Evolutionary conservation across 2,329 filamentous ascomycete genomes (phyloP).

Genomic region (Clonostachys solani): DNA sequence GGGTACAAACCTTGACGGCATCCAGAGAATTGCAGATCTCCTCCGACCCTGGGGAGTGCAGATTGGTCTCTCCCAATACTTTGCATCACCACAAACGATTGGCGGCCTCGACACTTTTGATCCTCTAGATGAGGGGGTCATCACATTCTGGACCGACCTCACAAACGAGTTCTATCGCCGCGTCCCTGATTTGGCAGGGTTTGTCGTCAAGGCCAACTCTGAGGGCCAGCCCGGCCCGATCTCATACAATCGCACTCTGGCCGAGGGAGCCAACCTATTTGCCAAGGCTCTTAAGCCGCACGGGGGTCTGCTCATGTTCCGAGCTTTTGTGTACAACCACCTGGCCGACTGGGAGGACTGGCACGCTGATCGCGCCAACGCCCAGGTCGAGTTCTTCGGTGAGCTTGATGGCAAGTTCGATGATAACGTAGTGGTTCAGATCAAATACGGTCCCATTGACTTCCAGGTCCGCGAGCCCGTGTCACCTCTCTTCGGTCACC

Average conservation of each 20-base stretch:
- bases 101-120: constrained; percentile 59
- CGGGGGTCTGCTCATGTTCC: constrained; percentile 63
- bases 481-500: constrained; percentile 58
- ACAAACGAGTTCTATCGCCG: constrained; percentile 54
- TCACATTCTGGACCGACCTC: constrained; percentile 58
- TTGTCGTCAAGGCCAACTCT: constrained; percentile 67
- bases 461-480: constrained; percentile 52
- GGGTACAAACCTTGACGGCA: constrained; percentile 52
- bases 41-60: constrained; percentile 65
- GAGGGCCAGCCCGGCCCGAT: constrained; percentile 68
- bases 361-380: constrained; percentile 66
- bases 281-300: constrained; percentile 52
- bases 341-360: constrained; percentile 52
- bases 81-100: constrained; percentile 56
- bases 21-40: constrained; percentile 57
- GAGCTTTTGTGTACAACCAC: constrained; percentile 67
- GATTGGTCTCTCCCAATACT: constrained; percentile 63
- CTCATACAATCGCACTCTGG: constrained; percentile 65
- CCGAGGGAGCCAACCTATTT: constrained; percentile 66
- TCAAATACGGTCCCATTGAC: constrained; percentile 72
- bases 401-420: constrained; percentile 62
- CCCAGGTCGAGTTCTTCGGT: constrained; percentile 63
- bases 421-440: constrained; percentile 67
- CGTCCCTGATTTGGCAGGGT: constrained; percentile 65
- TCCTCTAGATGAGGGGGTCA: constrained; percentile 55